A percentile compares a stretch with the other conserved stretches of the same genome.
phyloP scores from a whole-genome alignment of 75 land plant species.

The Gnetum montanum region DNA sequence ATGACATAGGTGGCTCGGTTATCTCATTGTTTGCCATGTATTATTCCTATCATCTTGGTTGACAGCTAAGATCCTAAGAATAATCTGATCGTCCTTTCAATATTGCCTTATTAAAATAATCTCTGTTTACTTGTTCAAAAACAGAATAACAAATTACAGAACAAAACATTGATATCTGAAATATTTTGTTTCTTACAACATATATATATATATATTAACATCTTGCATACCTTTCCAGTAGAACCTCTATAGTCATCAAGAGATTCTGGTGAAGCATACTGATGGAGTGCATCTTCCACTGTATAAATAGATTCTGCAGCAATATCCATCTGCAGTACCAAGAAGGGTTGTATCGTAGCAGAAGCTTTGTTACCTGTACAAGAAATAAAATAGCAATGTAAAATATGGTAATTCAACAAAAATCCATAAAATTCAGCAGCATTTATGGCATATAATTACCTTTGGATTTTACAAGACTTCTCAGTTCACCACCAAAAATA shows the following conservation, averaged over 20 bases:
- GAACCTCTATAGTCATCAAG: conserved; percentile 77
- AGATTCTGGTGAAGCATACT: conserved; percentile 80
- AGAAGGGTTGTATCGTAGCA: conserved; percentile 85
- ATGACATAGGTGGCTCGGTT: no score
- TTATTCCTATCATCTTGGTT: no score
- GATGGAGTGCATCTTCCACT: conserved; percentile 87
- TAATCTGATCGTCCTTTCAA: no score
- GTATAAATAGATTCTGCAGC: conserved; percentile 62
- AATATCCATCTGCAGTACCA: conserved; percentile 83
- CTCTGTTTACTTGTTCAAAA: no score
- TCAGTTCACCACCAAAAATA: conserved; percentile 88
- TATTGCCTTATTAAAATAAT: no score
- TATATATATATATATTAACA: not conserved
- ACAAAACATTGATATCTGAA: no score
- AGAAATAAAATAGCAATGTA: not conserved
- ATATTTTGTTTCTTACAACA: not conserved
- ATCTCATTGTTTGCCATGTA: no score
- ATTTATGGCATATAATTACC: conserved; percentile 28
- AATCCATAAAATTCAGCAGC: not conserved
- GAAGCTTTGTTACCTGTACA: conserved; percentile 79
- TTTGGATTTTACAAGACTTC: conserved; percentile 84
- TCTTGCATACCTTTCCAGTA: conserved; percentile 71
- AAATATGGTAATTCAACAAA: not conserved
- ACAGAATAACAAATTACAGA: no score
- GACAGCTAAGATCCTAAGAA: no score